phyloP scores from a whole-genome alignment of 2,329 filamentous ascomycete genomes.

The Alternaria sp. region DNA sequence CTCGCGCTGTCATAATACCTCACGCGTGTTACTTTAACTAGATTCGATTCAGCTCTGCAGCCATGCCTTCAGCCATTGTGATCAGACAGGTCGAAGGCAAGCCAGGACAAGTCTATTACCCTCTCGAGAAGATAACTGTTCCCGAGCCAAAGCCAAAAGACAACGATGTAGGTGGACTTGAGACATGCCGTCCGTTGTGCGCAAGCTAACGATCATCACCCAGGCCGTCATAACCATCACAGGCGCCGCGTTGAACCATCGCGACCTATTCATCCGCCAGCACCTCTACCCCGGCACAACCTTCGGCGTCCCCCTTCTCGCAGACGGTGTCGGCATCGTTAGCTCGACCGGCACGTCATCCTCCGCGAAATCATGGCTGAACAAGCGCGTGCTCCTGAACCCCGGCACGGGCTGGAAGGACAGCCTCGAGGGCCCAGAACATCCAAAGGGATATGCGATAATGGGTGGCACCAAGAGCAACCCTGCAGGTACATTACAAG shows the following conservation, averaged over 20 bases:
- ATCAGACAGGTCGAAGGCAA: slow-evolving; percentile 79
- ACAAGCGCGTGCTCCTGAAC: slow-evolving; percentile 78
- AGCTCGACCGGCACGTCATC: slow-evolving; percentile 66
- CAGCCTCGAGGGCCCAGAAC: slow-evolving; percentile 76
- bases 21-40: not conserved
- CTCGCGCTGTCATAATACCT: not conserved
- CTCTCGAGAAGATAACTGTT: slow-evolving; percentile 54
- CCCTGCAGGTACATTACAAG: slow-evolving; percentile 75
- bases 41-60: not conserved
- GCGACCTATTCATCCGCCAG: slow-evolving; percentile 92
- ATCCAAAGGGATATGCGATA: slow-evolving; percentile 65
- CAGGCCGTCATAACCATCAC: slow-evolving; percentile 79
- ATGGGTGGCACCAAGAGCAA: slow-evolving; percentile 73
- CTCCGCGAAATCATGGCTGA: slow-evolving; percentile 63
- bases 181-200: not conserved
- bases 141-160: slow-evolving; percentile 39
- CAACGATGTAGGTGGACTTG: slow-evolving; percentile 33
- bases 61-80: slow-evolving; percentile 65
- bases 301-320: slow-evolving; percentile 79
- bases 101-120: slow-evolving; percentile 88
- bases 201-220: slow-evolving; percentile 47
- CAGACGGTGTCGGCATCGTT: slow-evolving; percentile 83
- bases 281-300: slow-evolving; percentile 87
- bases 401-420: slow-evolving; percentile 81
- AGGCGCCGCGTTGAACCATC: slow-evolving; percentile 89